Conservation (phyloP, 352 stramenopile species). For the Globisporangium apiculatum region DNA sequence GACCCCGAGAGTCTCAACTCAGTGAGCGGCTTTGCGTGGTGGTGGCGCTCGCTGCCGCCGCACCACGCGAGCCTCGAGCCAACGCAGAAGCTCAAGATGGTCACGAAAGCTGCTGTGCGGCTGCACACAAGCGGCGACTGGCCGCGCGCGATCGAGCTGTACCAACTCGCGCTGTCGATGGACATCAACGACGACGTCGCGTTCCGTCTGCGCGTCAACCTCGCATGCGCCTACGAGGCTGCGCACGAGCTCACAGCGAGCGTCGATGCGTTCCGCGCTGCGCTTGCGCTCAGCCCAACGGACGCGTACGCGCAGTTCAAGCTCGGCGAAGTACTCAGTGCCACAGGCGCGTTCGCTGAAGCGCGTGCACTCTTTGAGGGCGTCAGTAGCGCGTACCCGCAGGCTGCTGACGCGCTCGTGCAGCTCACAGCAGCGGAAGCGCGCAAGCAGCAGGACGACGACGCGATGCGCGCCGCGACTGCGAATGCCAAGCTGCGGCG, state of each 20-base stretch:
- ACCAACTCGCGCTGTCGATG: slow-evolving; percentile 51
- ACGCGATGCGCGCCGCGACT: slow-evolving; percentile 19
- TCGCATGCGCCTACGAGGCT: slow-evolving; percentile 55
- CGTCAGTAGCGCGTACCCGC: slow-evolving; percentile 41
- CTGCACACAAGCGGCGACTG: slow-evolving; percentile 59
- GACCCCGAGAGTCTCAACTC: slow-evolving; percentile 71
- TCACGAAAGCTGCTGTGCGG: slow-evolving; percentile 65
- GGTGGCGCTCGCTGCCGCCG: slow-evolving; percentile 64
- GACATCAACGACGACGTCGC: slow-evolving; percentile 44
- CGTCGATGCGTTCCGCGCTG: slow-evolving; percentile 32
- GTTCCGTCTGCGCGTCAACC: slow-evolving; percentile 59
- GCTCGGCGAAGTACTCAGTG: slow-evolving; percentile 36
- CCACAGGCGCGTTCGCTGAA: slow-evolving; percentile 30
- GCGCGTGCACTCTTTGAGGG: slow-evolving; percentile 28
- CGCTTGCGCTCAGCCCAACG: slow-evolving; percentile 31
- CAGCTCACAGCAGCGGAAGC: slow-evolving; percentile 24
- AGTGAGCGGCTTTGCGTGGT: slow-evolving; percentile 76
- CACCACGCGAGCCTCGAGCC: slow-evolving; percentile 54
- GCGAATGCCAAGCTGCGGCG: slow-evolving; percentile 23
- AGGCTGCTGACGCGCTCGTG: slow-evolving; percentile 36
- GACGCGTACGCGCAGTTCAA: slow-evolving; percentile 60
- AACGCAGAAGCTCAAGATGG: slow-evolving; percentile 73
- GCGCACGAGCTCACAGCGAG: slow-evolving; percentile 28
- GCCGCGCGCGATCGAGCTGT: slow-evolving; percentile 61
- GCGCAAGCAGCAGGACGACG: slow-evolving; percentile 16